Conservation (phyloP, 345 rosid species). For the Syzygium grande region DNA sequence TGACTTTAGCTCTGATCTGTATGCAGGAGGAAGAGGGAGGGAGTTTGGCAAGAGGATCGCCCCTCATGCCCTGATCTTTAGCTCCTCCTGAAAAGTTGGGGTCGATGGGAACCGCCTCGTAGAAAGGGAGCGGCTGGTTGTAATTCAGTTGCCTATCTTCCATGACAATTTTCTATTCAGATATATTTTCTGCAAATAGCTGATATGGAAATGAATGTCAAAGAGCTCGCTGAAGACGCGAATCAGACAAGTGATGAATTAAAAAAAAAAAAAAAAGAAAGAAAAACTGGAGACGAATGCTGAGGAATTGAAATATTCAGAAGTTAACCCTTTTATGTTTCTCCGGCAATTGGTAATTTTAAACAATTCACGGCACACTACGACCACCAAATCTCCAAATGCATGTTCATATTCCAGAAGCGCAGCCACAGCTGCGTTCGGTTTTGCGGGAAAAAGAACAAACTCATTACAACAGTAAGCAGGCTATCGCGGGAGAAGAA, state of each 20-base stretch:
- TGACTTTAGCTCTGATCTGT: conserved; percentile 71
- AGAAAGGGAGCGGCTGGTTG: conserved; percentile 62
- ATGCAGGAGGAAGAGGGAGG: conserved; percentile 36
- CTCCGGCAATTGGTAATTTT: background rate
- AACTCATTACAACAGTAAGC: background rate
- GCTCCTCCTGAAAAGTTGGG: conserved; percentile 9
- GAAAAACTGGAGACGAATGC: background rate
- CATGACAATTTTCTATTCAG: conserved; percentile 19
- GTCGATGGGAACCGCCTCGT: conserved; percentile 48
- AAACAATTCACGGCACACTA: background rate
- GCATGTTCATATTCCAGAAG: background rate
- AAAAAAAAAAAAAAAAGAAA: background rate
- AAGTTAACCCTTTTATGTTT: background rate
- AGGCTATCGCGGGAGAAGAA: background rate
- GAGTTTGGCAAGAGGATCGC: conserved; percentile 18
- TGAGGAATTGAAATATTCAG: background rate
- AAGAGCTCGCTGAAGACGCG: background rate
- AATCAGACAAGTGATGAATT: background rate
- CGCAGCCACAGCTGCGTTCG: background rate
- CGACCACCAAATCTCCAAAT: background rate
- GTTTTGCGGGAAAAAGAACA: background rate
- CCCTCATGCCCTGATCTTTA: conserved; percentile 32
- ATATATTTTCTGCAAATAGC: background rate
- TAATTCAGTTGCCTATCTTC: conserved; percentile 72
- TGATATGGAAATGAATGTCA: background rate